These are phyloP conservation scores for Dryas drummondii DNA, from an alignment of 306 rosid genomes.

Conservation along the genomic window DNA sequence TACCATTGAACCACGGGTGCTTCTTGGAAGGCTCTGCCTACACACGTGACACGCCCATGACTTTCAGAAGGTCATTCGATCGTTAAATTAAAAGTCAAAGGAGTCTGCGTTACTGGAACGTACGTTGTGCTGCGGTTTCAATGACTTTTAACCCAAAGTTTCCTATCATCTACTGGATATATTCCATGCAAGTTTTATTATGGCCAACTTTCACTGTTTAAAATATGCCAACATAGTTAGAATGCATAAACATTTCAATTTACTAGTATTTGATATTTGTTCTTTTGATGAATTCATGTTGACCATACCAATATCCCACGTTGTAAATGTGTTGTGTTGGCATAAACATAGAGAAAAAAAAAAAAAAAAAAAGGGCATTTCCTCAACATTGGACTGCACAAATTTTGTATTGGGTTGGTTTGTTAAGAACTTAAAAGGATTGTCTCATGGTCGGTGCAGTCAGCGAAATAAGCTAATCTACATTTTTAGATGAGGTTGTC, in stretches of 20 bases:
- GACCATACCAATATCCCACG: background rate
- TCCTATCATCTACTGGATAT: background rate
- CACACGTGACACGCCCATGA: background rate
- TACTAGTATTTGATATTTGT: no score
- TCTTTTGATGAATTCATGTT: no score
- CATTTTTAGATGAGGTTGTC: no score
- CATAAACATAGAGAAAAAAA: background rate
- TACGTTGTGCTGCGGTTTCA: slow-evolving; percentile 1
- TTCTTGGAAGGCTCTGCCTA: background rate
- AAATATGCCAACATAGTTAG: no score
- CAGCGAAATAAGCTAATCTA: no score
- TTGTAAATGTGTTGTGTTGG: background rate
- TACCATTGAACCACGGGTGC: background rate
- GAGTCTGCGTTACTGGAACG: slow-evolving; percentile 1
- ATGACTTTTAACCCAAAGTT: background rate
- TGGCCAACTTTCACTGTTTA: no score
- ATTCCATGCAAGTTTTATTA: no score
- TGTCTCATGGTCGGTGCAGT: no score
- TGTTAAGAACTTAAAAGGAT: no score
- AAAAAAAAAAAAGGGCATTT: background rate
- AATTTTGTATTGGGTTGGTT: background rate
- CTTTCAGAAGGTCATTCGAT: background rate
- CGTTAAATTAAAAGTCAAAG: background rate
- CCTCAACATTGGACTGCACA: background rate
- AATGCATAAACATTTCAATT: no score